Evolutionary conservation across 129 eudicot species (phyloP).

Genomic region (Artemisia tridentata): DNA sequence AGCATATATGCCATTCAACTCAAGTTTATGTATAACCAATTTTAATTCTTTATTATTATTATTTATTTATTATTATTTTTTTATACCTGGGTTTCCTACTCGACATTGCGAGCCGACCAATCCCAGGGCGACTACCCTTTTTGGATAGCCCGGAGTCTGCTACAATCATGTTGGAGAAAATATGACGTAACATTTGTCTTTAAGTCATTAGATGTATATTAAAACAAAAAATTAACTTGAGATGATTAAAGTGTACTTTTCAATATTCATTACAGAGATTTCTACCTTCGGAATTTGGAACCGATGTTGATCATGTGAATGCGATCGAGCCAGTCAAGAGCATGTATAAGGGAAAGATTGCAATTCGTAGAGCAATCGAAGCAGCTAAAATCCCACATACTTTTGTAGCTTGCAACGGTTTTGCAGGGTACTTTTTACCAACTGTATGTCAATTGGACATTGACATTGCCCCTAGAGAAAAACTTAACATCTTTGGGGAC

Average conservation of each 20-base stretch:
- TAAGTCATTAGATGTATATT: too few relatives aligned
- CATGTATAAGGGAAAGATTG: slow-evolving; percentile 31
- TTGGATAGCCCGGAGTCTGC: too few relatives aligned
- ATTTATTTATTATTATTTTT: too few relatives aligned
- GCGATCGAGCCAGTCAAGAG: slow-evolving; percentile 53
- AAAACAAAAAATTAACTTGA: too few relatives aligned
- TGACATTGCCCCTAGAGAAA: slow-evolving; percentile 37
- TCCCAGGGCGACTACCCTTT: too few relatives aligned
- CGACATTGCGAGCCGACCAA: too few relatives aligned
- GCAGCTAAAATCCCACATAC: slow-evolving; percentile 51
- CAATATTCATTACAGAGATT: slow-evolving; percentile 38
- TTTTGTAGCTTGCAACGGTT: slow-evolving; percentile 36
- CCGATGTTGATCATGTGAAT: slow-evolving; percentile 46
- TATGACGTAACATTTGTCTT: too few relatives aligned
- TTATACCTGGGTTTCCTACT: too few relatives aligned
- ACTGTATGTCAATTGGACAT: slow-evolving; percentile 38
- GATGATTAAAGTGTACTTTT: not conserved
- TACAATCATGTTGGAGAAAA: too few relatives aligned
- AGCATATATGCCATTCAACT: not conserved
- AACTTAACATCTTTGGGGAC: slow-evolving; percentile 44
- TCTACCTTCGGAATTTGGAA: slow-evolving; percentile 50
- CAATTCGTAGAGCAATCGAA: slow-evolving; percentile 46
- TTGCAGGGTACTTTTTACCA: slow-evolving; percentile 44
- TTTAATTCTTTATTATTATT: too few relatives aligned
- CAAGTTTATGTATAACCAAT: too few relatives aligned